phyloP scores from a whole-genome alignment of 306 rosid species.

The Corylus avellana region DNA sequence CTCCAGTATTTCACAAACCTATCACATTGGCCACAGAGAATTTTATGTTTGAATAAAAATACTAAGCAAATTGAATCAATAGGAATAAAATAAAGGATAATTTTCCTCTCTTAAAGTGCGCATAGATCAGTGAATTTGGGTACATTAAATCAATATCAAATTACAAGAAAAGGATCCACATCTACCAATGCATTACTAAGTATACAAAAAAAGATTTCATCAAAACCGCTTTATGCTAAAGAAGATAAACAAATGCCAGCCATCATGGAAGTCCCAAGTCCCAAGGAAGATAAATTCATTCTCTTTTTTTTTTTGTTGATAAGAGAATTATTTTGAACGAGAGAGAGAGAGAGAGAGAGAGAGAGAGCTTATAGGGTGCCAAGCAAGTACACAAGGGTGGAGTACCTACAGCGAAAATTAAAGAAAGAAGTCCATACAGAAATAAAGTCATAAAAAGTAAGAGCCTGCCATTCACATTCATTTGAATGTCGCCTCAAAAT shows the following conservation, averaged over 20 bases:
- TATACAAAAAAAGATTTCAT: background rate
- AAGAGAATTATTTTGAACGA: background rate
- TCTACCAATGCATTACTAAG: background rate
- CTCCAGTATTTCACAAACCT: slow-evolving; percentile 92
- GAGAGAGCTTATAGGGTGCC: background rate
- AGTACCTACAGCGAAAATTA: background rate
- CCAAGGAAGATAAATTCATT: background rate
- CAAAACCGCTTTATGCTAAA: background rate
- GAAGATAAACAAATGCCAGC: background rate
- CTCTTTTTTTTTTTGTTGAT: background rate
- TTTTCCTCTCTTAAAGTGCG: background rate
- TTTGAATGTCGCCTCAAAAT: background rate
- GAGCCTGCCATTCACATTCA: background rate
- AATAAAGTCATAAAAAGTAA: background rate
- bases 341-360: background rate
- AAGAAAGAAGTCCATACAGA: background rate
- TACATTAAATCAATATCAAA: background rate
- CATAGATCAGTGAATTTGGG: background rate
- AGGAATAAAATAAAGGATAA: background rate
- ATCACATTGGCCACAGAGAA: slow-evolving; percentile 27
- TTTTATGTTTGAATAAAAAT: background rate
- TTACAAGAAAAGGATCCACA: background rate
- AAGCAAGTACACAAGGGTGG: background rate
- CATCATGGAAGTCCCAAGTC: background rate
- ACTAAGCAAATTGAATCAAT: background rate